Base-by-base conservation (phyloP, 345 rosid genomes). In the Euclidium syriacum region DNA sequence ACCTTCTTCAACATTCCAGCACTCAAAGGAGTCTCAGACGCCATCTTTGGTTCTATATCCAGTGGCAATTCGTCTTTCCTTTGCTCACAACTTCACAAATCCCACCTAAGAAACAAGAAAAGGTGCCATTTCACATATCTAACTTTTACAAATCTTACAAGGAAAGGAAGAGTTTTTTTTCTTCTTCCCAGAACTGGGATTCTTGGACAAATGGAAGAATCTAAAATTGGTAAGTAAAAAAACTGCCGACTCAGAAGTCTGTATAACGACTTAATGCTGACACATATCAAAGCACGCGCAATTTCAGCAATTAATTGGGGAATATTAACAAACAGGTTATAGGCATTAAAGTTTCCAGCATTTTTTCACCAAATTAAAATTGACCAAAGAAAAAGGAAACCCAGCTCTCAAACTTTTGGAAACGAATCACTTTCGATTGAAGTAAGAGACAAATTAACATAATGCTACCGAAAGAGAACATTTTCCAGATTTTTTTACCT, bases 391-490 rank as follows among this genome's bases (percentile, higher is more conserved):
- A 60, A 57, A 32, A 43, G 44, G 35, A 76, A 75, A 39, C 36
- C 57, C 51, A 3, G 4, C 26, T 32, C 53, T 34, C 30, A 63
- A 63, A 40, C 34, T 59, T 56, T 24, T 62, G 58, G 53, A 72
- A 72, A 67, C 73, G 96, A 77, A 91, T 86, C 95, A 77, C 90
- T 85, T 86, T 62, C 51, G 81, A 81, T 67, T 79, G 80, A 86
- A 88, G 95, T 70, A 84, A 84, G 75, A 73, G 56, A 71, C 47
- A 73, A 54, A 64, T 70, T 75, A 64, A 25, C 7, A 20, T 6
- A 30, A 27, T 22, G 42, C 65, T 12, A 30, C 52, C 43, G 18
- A 26, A 35, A 48, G 51, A 40, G 2, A 41, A 38, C n/a, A n/a
- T n/a, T n/a, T 10, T 9, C 14, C 58, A 70, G 60, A 69, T 60